Evolutionary conservation across 768 basidiomycete genomes (phyloP).

Genomic region (Coprinellus aureogranulatus): DNA sequence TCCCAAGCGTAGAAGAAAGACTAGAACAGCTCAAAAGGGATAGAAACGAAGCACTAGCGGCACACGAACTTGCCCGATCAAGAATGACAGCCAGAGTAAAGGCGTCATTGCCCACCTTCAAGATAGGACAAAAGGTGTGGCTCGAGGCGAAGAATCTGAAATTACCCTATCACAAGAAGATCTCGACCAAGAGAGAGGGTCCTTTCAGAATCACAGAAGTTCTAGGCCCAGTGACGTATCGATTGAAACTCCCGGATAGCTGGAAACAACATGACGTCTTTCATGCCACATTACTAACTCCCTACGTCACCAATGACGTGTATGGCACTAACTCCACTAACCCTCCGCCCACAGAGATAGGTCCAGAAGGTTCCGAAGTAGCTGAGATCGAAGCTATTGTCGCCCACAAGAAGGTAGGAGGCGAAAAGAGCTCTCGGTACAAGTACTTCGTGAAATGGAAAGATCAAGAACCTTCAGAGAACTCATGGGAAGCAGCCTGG

Average conservation of each 20-base stretch:
- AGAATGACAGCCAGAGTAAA: slow-evolving; percentile 6
- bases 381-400: too few species aligned
- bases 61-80: slow-evolving; percentile 9
- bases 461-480: too few species aligned
- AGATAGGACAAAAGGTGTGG: slow-evolving; percentile 8
- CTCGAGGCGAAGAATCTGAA: slow-evolving; percentile 1
- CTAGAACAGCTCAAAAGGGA: slow-evolving; percentile 2
- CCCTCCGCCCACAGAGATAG: too few species aligned
- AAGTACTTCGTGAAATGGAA: too few species aligned
- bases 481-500: too few species aligned
- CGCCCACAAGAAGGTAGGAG: too few species aligned
- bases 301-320: too few species aligned
- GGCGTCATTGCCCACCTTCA: not conserved
- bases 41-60: slow-evolving; percentile 14
- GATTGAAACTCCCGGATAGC: not conserved
- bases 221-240: not conserved
- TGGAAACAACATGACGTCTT: not conserved
- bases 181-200: not conserved
- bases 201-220: not conserved
- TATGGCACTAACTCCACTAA: too few species aligned
- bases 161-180: not conserved
- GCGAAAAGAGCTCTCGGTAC: too few species aligned
- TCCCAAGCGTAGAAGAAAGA: not conserved
- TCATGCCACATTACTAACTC: not conserved
- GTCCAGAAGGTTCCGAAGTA: too few species aligned